Conservation (phyloP, 2,329 filamentous ascomycete species). For the Chrysosporium queenslandicum region DNA sequence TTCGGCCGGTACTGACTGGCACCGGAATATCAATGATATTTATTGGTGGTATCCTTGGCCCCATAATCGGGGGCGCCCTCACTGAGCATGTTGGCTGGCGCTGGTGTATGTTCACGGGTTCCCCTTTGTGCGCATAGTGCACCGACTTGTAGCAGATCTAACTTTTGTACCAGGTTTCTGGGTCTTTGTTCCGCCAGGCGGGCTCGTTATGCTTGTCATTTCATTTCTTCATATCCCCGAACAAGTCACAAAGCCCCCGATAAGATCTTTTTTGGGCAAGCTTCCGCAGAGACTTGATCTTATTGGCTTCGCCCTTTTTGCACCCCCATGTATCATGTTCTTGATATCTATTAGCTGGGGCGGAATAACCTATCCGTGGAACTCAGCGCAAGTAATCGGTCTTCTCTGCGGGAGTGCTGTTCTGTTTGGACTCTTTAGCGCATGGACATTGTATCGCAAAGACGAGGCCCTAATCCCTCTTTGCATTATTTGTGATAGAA, state of each 20-base stretch:
- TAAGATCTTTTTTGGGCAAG: conserved; percentile 27
- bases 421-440: neutral
- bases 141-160: too few relatives aligned
- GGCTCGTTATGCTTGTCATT: conserved; percentile 23
- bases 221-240: conserved; percentile 34
- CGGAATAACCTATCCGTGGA: conserved; percentile 8
- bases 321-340: conserved; percentile 3
- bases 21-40: conserved; percentile 36
- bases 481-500: conserved; percentile 2
- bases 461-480: conserved; percentile 9
- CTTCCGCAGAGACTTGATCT: conserved; percentile 9
- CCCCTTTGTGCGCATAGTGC: neutral
- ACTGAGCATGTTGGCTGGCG: conserved; percentile 17
- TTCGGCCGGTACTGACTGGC: conserved; percentile 40
- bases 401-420: conserved; percentile 4
- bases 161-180: conserved; percentile 8
- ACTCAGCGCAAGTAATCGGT: conserved; percentile 2
- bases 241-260: conserved; percentile 16
- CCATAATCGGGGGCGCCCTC: conserved; percentile 18
- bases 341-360: conserved; percentile 10
- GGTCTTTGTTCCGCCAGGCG: neutral
- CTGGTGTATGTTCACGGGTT: conserved; percentile 9
- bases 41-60: conserved; percentile 25
- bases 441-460: neutral
- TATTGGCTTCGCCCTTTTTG: conserved; percentile 5